Conservation (phyloP, 306 rosid species). For the Vigna angularis region DNA sequence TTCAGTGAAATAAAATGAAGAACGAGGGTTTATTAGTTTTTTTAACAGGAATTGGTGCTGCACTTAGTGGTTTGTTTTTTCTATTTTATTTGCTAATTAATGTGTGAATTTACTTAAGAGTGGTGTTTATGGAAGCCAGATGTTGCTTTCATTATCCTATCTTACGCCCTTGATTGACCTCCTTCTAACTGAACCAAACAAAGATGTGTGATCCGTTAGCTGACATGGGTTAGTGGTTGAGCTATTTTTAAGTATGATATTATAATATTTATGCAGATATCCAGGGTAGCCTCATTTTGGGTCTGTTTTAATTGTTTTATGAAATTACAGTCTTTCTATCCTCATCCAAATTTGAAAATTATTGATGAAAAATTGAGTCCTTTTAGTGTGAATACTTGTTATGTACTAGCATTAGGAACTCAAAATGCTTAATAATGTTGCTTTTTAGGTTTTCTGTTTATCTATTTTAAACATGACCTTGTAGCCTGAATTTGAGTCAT, state of each 20-base stretch:
- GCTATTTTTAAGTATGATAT: neutral
- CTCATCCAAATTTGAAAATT: slow-evolving; percentile 15
- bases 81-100: slow-evolving; percentile 3
- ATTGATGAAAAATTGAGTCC: neutral
- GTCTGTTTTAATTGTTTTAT: slow-evolving; percentile 5
- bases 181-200: neutral
- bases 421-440: neutral
- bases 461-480: too few species aligned
- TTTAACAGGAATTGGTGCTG: neutral
- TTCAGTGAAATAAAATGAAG: neutral
- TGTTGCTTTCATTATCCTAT: slow-evolving; percentile 29
- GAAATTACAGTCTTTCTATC: neutral
- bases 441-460: neutral
- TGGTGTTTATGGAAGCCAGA: slow-evolving; percentile 6
- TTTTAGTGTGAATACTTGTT: neutral
- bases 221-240: neutral
- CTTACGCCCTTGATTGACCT: neutral
- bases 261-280: slow-evolving; percentile 1
- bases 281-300: slow-evolving; percentile 6
- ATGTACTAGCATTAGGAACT: slow-evolving; percentile 4
- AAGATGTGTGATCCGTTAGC: neutral
- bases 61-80: neutral
- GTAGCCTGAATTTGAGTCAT: too few species aligned
- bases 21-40: slow-evolving; percentile 13
- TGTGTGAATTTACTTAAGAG: neutral